Base-by-base conservation (phyloP, 2,329 filamentous ascomycete species). In the Aspergillus tanneri region DNA sequence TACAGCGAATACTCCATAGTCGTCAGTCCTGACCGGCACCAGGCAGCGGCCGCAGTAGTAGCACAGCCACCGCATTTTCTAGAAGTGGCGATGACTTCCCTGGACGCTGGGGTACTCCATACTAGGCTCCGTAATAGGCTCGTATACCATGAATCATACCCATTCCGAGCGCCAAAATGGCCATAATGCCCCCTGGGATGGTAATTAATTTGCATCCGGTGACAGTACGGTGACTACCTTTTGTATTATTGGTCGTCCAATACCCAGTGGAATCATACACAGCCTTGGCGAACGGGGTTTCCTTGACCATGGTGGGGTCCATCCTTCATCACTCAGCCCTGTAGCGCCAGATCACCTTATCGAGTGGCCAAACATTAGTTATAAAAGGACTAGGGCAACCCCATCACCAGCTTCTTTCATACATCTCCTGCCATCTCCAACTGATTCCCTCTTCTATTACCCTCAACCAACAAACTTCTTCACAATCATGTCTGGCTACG, bases 401-500 rank as follows among this genome's bases (percentile, higher is more conserved):
- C 50, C 25, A 34, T 38, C 22, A 27, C 35, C 36, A 16, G 11
- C 18, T 46, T 27, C 38, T 42, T 14, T 22, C 32, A 43, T 50
- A n/a, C 43, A 46, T 50, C 38, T 47, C 21, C 25, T n/a, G 36
- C 27, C 21, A 5, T 16, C 43, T 36, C 25, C 41, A 49, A 23
- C 34, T 30, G 36, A 30, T 41, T 22, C 23, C 16, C 43, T 35
- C 21, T 42, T 34, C 22, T 38, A 14, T 28, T 46, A 28, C 39
- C 37, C 52, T 46, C 44, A 44, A 45, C 45, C 16, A 21, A 41
- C 10, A n/a, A 21, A 43, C 43, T 32, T 30, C 32, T 27, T 40
- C 19, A 21, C 48, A 38, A 62, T 32, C 53, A 67, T 54, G 55
- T 56, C 58, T 58, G 66, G 55, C 49, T 56, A 62, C 57, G 55